A percentile compares a stretch with the other conserved stretches of the same genome.
These are phyloP conservation scores for Hanseniaspora thailandica DNA, from an alignment of 805 yeast species.

Conservation along the genomic window DNA sequence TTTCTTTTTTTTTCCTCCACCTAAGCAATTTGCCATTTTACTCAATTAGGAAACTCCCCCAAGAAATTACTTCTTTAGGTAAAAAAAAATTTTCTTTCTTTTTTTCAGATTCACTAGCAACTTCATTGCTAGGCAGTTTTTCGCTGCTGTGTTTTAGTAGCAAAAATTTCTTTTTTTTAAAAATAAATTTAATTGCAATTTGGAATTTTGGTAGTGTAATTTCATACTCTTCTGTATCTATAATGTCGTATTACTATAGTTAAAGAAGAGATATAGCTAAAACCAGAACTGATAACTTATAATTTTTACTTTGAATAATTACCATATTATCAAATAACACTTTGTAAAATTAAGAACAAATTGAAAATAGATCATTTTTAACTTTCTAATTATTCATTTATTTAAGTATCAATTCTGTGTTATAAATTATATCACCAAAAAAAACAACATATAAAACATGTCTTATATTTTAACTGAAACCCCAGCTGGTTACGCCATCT, in stretches of 20 bases:
- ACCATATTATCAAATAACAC: neutral
- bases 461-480: slow-evolving; percentile 92
- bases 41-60: neutral
- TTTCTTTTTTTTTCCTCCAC: neutral
- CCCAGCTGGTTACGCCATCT: slow-evolving; percentile 95
- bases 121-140: no score
- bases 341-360: neutral
- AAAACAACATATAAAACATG: slow-evolving; percentile 32
- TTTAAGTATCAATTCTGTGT: neutral
- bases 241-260: no score
- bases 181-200: no score
- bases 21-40: neutral
- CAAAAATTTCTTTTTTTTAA: neutral
- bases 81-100: no score
- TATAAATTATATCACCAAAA: neutral
- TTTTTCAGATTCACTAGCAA: neutral
- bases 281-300: neutral
- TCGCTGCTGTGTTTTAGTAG: no score
- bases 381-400: neutral
- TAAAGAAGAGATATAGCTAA: slow-evolving; percentile 5
- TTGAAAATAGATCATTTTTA: neutral
- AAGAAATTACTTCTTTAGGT: neutral
- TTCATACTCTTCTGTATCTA: no score
- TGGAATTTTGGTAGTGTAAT: no score
- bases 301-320: neutral